Percentiles rank a stretch among this genome's conserved stretches.
Evolutionary conservation across 768 basidiomycete species (phyloP).

Genomic region (Auriscalpium orientale): DNA sequence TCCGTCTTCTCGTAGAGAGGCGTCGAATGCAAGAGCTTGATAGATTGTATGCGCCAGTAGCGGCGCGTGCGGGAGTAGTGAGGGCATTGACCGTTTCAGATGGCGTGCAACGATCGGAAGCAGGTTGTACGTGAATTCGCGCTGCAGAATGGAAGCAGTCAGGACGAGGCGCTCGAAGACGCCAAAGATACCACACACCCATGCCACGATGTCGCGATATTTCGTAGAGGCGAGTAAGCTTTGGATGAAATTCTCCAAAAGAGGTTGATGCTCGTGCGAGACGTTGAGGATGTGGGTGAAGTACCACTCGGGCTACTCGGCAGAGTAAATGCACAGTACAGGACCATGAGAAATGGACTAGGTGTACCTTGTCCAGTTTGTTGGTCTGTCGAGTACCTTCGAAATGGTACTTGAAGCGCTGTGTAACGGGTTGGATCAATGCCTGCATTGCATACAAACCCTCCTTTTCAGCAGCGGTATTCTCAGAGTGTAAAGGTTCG

Average conservation of each 20-base stretch:
- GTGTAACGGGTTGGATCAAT: constrained; percentile 71
- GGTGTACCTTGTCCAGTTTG: constrained; percentile 76
- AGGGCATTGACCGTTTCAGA: constrained; percentile 64
- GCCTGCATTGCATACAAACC: constrained; percentile 81
- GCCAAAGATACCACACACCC: constrained; percentile 40
- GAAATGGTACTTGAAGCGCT: constrained; percentile 94
- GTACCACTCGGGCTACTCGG: constrained; percentile 87
- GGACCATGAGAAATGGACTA: neutral
- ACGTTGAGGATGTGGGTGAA: constrained; percentile 88
- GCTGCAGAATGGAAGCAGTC: constrained; percentile 33
- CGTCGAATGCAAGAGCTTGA: constrained; percentile 85
- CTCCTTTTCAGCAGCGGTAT: constrained; percentile 31
- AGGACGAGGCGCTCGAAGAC: neutral
- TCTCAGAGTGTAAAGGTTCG: constrained; percentile 32
- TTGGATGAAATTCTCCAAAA: constrained; percentile 75
- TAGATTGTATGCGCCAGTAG: constrained; percentile 94
- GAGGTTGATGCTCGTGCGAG: constrained; percentile 73
- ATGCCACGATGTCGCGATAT: constrained; percentile 59
- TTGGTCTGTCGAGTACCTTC: constrained; percentile 84
- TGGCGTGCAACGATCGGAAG: constrained; percentile 74
- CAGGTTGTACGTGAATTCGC: constrained; percentile 75
- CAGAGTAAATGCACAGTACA: neutral
- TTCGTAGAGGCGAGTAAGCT: constrained; percentile 56
- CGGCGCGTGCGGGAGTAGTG: constrained; percentile 68
- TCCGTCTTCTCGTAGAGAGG: constrained; percentile 63